These are phyloP conservation scores for Naganishia randhawae DNA, from an alignment of 768 basidiomycete species.

Conservation along the genomic window DNA sequence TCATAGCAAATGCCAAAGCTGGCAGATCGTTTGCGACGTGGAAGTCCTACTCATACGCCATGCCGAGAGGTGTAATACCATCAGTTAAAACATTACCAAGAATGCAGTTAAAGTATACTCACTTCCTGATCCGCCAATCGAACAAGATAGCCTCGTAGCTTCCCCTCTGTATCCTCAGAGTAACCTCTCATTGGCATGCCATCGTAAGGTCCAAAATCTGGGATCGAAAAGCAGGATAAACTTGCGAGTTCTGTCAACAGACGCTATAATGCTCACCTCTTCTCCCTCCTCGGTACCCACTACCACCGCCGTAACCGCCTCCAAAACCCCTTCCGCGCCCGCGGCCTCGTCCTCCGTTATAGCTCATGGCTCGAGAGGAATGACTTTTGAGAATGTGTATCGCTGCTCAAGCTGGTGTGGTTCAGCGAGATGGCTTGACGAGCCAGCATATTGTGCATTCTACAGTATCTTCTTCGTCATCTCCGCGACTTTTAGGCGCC, in stretches of 20 bases:
- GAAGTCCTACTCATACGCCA: constrained; percentile 47
- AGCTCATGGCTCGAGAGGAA: constrained; percentile 15
- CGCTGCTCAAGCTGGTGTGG: not conserved
- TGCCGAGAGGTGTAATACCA: not conserved
- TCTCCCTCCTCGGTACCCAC: constrained; percentile 38
- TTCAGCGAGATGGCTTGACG: not conserved
- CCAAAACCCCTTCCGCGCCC: constrained; percentile 35
- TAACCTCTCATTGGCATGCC: constrained; percentile 8
- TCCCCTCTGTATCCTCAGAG: constrained; percentile 35
- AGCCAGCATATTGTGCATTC: not conserved
- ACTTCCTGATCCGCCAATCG: constrained; percentile 48
- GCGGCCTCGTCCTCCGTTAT: constrained; percentile 28
- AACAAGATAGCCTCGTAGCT: constrained; percentile 47
- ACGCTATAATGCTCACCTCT: constrained; percentile 24
- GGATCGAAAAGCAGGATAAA: not conserved
- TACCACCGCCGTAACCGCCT: constrained; percentile 31
- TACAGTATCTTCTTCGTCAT: constrained; percentile 1
- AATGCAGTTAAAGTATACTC: constrained; percentile 20
- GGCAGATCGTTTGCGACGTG: constrained; percentile 49
- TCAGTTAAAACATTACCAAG: not conserved
- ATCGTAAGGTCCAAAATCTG: not conserved
- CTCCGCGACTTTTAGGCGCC: not conserved
- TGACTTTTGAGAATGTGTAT: not conserved
- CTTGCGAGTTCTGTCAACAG: too few relatives aligned
- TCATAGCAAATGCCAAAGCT: constrained; percentile 41